phyloP scores from a whole-genome alignment of 345 rosid species.

The Aegle marmelos region DNA sequence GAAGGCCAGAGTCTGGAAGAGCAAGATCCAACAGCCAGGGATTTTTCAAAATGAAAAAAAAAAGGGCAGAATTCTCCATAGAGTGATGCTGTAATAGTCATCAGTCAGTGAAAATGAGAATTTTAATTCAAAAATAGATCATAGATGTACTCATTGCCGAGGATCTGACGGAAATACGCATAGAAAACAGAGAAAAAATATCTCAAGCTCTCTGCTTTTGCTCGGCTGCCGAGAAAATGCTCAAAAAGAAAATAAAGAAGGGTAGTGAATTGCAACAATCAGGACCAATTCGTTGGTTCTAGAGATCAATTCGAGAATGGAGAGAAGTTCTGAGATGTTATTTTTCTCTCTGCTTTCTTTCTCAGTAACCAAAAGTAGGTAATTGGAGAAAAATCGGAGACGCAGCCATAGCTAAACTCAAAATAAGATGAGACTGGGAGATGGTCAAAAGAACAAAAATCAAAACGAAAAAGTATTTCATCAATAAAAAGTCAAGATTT shows the following conservation, averaged over 20 bases:
- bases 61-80: not conserved
- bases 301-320: not conserved
- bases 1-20: not conserved
- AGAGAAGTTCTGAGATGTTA: not conserved
- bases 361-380: constrained; percentile 1
- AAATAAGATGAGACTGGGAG: not conserved
- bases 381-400: not conserved
- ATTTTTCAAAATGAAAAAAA: not conserved
- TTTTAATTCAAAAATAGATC: not conserved
- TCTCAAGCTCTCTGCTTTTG: not conserved
- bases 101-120: not conserved
- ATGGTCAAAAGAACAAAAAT: not conserved
- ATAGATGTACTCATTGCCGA: not conserved
- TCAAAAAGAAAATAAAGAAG: not conserved
- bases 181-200: not conserved
- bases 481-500: constrained; percentile 3
- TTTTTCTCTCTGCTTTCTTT: not conserved
- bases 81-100: not conserved
- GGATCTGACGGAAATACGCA: not conserved
- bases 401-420: not conserved
- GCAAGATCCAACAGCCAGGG: not conserved
- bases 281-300: not conserved
- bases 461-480: not conserved
- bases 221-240: constrained; percentile 1
- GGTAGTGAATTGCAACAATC: not conserved